A percentile compares a stretch with the other conserved stretches of the same genome.
Evolutionary conservation across 805 yeast genomes (phyloP).

Genomic region (Metschnikowia borealis): DNA sequence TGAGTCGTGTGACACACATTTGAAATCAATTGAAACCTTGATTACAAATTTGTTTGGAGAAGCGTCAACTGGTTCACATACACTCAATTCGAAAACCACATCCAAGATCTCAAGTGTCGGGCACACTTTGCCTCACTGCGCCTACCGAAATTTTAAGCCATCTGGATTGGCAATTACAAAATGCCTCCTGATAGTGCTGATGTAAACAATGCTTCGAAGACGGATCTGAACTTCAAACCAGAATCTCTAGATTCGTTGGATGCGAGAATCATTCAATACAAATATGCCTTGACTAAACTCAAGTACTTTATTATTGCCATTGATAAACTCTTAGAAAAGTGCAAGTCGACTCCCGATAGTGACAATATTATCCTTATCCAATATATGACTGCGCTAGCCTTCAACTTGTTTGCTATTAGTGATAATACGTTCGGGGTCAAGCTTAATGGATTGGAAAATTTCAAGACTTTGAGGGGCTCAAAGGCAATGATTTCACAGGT

Average conservation of each 20-base stretch:
- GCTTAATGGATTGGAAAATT: slow-evolving; percentile 27
- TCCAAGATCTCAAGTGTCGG: not conserved
- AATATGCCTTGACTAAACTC: slow-evolving; percentile 48
- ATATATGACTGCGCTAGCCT: slow-evolving; percentile 29
- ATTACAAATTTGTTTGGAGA: not conserved
- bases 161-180: not conserved
- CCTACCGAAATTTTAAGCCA: not conserved
- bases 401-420: slow-evolving; percentile 35
- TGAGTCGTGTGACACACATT: not conserved
- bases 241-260: slow-evolving; percentile 42
- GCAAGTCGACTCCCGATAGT: not conserved
- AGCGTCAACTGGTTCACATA: not conserved
- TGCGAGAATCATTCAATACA: slow-evolving; percentile 56
- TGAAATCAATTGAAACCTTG: not conserved
- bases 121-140: not conserved
- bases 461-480: slow-evolving; percentile 23
- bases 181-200: not conserved
- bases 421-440: slow-evolving; percentile 29
- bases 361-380: slow-evolving; percentile 28
- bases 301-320: slow-evolving; percentile 25
- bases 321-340: slow-evolving; percentile 8
- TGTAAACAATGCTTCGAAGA: not conserved
- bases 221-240: slow-evolving; percentile 4
- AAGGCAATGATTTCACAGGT: slow-evolving; percentile 27
- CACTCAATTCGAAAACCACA: not conserved